Base-by-base conservation (phyloP, 495 filamentous ascomycete genomes). In the Daldinia childiae region DNA sequence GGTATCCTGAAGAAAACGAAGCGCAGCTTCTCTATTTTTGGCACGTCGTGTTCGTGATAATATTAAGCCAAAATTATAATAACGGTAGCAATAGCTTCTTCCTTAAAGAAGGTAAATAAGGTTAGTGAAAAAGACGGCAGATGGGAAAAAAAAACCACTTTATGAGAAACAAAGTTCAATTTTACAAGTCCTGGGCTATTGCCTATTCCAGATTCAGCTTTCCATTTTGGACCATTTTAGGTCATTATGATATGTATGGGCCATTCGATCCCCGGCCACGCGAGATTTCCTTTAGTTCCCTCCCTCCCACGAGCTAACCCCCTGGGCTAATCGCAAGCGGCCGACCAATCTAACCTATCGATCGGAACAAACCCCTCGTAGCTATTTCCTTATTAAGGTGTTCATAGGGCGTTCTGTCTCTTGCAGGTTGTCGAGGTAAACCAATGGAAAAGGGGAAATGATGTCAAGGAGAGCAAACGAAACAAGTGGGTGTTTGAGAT, bases 401-500 rank as follows among this genome's bases (percentile, higher is more conserved):
- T 34, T 66, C 52, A 66, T 63, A 48, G 45, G 41, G 41, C 19
- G 41, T 43, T 19, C n/a, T 8, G 6, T 29, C 30, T 64, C 43
- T 24, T 57, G 56, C 9, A 17, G 30, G 43, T 62, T 43, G 41
- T 50, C 61, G 32, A 29, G 36, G 32, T 58, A 9, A 48, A 21
- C 75, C 75, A 77, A 77, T 75, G 51, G 51, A 56, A 61, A 19
- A 12, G 34, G 41, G 61, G 39, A 4, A 36, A 36, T 63, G 69
- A 66, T 73, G 73, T 63, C 63, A 56, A 64, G 29, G 51, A 36
- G 34, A 54, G 14, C 62, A 77, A 77, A 77, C 75, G 75, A 77
- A 77, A 77, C 75, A 58, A 34, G 41, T 58, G 34, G 39, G 34
- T 45, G 75, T 77, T 77, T 77, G 75, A 77, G 69, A 56, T 75